These are phyloP conservation scores for Daldinia grandis DNA, from an alignment of 495 filamentous ascomycete species.

Conservation along the genomic window DNA sequence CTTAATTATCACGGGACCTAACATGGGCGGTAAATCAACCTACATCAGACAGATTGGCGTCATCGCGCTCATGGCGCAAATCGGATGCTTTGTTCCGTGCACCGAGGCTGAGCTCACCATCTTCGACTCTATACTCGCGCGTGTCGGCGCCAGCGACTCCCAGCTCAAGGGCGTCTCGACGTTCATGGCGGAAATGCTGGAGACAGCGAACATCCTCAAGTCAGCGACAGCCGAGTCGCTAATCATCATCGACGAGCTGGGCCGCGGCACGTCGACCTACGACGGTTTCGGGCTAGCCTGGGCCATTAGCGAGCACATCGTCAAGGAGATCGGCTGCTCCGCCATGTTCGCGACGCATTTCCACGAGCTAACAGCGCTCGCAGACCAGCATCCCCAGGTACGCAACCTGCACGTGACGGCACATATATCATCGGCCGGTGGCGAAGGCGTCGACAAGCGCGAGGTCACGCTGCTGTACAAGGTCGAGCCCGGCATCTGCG, in stretches of 20 bases:
- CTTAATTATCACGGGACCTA: constrained; percentile 96
- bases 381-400: constrained; percentile 83
- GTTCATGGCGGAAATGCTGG: constrained; percentile 99
- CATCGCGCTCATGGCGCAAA: constrained; percentile 96
- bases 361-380: constrained; percentile 93
- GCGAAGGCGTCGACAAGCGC: constrained; percentile 59
- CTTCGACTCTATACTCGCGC: constrained; percentile 97
- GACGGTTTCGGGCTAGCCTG: constrained; percentile 98
- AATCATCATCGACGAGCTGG: constrained; percentile 99
- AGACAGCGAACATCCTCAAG: constrained; percentile 98
- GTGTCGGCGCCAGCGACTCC: constrained; percentile 93
- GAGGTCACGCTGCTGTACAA: constrained; percentile 98
- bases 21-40: constrained; percentile 99
- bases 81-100: constrained; percentile 96
- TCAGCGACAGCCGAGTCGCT: constrained; percentile 91
- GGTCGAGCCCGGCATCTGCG: constrained; percentile 92
- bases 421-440: constrained; percentile 69
- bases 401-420: constrained; percentile 95
- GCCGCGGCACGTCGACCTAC: constrained; percentile 96
- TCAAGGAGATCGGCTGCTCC: constrained; percentile 92
- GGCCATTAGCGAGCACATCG: constrained; percentile 98
- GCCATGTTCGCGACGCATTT: constrained; percentile 98
- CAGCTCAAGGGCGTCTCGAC: constrained; percentile 98
- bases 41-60: constrained; percentile 99
- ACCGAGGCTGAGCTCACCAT: constrained; percentile 90